Conservation (phyloP, 2,329 filamentous ascomycete species). For the Aschersonia sp. region DNA sequence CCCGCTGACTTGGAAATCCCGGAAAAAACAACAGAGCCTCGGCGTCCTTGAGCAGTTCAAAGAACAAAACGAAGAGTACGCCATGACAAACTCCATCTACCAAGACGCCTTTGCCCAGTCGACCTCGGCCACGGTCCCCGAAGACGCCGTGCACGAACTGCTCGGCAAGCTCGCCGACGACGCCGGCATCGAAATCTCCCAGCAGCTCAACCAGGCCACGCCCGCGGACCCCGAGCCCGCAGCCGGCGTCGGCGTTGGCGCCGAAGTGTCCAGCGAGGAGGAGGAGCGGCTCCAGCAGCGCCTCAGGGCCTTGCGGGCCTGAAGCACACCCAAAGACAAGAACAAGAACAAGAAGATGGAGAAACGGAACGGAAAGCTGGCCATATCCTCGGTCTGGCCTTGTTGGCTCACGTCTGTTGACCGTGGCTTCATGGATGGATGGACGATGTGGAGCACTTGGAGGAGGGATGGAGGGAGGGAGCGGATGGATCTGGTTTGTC, state of each 20-base stretch:
- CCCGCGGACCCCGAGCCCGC: conserved; percentile 42
- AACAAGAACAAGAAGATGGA: too few relatives aligned
- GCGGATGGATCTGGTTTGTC: not conserved
- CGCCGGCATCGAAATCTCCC: conserved; percentile 66
- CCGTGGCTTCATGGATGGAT: not conserved
- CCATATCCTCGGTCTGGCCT: too few relatives aligned
- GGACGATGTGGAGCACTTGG: too few relatives aligned
- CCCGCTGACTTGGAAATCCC: not conserved
- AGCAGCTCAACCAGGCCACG: conserved; percentile 51
- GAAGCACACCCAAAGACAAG: not conserved
- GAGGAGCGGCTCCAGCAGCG: conserved; percentile 60
- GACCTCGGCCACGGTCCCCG: conserved; percentile 55
- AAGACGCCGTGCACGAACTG: conserved; percentile 77
- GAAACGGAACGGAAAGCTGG: too few relatives aligned
- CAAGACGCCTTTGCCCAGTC: conserved; percentile 72
- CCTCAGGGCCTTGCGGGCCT: conserved; percentile 39
- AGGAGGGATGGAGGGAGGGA: too few relatives aligned
- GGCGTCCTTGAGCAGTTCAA: conserved; percentile 46
- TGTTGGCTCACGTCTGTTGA: not conserved
- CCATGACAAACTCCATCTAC: conserved; percentile 59
- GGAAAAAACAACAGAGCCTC: conserved; percentile 27
- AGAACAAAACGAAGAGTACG: conserved; percentile 48
- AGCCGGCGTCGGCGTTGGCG: too few relatives aligned
- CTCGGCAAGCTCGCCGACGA: conserved; percentile 80
- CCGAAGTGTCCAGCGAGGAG: conserved; percentile 60